Conservation (phyloP, 441 rosid species). For the Arabidopsis hybrid region DNA sequence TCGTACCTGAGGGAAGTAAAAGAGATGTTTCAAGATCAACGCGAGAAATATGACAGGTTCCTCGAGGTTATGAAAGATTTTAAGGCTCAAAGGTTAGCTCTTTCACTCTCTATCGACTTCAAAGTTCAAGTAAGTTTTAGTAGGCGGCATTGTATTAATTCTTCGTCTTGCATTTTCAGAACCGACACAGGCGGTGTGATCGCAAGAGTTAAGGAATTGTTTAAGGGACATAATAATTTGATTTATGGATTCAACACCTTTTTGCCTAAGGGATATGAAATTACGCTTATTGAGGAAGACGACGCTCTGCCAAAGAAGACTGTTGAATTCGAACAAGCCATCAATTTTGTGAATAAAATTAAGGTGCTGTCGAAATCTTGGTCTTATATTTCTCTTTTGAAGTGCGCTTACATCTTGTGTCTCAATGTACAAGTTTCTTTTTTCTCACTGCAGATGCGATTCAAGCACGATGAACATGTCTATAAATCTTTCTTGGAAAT, state of each 20-base stretch:
- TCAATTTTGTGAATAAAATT: constrained; percentile 93
- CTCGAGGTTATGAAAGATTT: constrained; percentile 99
- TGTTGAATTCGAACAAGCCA: constrained; percentile 97
- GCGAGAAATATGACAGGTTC: constrained; percentile 88
- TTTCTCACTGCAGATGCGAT: constrained; percentile 72
- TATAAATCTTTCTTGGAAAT: constrained; percentile 92
- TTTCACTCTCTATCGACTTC: not conserved
- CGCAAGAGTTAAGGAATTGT: constrained; percentile 91
- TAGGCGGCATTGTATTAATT: not conserved
- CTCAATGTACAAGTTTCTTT: constrained; percentile 33
- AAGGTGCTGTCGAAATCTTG: constrained; percentile 58
- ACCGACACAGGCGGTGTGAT: constrained; percentile 95
- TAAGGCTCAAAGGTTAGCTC: constrained; percentile 78
- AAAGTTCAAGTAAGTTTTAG: not conserved
- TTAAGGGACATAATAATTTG: constrained; percentile 89
- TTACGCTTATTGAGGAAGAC: constrained; percentile 70
- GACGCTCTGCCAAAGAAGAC: constrained; percentile 86
- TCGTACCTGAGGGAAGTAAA: constrained; percentile 90
- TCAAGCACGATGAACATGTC: constrained; percentile 84
- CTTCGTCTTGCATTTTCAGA: constrained; percentile 55
- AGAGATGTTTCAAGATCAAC: constrained; percentile 95
- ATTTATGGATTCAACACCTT: constrained; percentile 94
- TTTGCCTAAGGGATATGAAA: constrained; percentile 94
- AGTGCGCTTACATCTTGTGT: constrained; percentile 5
- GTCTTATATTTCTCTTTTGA: constrained; percentile 31